Evolutionary conservation across 2,329 filamentous ascomycete genomes (phyloP), one percentile per base, ranked within the genome.

Genomic region (Lasiodiplodia sp.): DNA sequence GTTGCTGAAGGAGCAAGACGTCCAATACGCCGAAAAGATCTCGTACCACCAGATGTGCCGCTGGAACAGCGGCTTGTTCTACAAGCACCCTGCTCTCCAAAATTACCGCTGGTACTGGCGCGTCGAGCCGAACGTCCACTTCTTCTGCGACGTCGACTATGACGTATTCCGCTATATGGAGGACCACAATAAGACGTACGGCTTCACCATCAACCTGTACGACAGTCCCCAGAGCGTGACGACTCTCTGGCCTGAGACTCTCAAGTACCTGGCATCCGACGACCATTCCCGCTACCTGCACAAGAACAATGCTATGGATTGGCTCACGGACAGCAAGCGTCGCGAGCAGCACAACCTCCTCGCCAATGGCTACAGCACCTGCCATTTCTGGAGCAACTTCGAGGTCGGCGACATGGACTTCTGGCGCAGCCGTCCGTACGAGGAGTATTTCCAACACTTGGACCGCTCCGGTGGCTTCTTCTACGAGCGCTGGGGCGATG

Each of bases 311-410:
- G 94, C 96, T 69, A 88, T 95, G 82, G 86, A 87, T 40, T 99
- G 95, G 95, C 81, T 99, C 70, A 92, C 90, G 1, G 96, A 99
- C 79, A 88, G 87, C 70, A 81, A 86, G 68, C 87, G 90, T 58
- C 88, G 96, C 60, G 94, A 95, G 0, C 88, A 93, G 16, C 92
- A 97, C 79, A 93, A 93, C 77, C 79, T 86, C 66, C 88, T 90
- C 71, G 95, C 95, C 7, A 92, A 97, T 75, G 96, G 96, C 40
- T 99, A 97, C 84, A 97, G 93, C 40, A 98, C 96, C 2, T 99
- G 96, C 79, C 96, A 99, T 81, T 99, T 99, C 85, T 99, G 96
- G 96, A 96, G 91, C 75, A 99, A 99, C 81, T 99, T 99, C 75
- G 96, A 99, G 81, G 95, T 99, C 74, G 95, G 88, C 57, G 93